These are phyloP conservation scores for Globisporangium canariense DNA, from an alignment of 352 stramenopile genomes.

Conservation along the genomic window DNA sequence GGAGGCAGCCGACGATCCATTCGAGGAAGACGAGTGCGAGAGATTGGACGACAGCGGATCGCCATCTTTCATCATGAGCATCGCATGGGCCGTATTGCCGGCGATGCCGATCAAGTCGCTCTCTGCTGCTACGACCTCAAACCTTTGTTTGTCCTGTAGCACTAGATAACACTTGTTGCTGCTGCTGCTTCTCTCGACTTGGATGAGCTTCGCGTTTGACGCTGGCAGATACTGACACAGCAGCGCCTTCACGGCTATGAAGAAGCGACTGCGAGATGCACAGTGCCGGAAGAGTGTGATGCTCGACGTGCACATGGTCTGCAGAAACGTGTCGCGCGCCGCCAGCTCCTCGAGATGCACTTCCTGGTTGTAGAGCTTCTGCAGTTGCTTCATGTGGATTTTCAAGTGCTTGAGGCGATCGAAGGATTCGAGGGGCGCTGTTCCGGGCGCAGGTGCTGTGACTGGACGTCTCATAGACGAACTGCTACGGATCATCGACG, in stretches of 20 bases:
- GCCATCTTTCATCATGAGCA: not conserved
- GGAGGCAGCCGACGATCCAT: not conserved
- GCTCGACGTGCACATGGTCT: conserved; percentile 41
- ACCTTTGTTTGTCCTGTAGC: conserved; percentile 7
- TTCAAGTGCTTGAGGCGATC: conserved; percentile 38
- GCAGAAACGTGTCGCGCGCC: conserved; percentile 29
- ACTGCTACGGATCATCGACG: not conserved
- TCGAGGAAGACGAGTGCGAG: conserved; percentile 1
- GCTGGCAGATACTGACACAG: conserved; percentile 38
- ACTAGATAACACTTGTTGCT: conserved; percentile 10
- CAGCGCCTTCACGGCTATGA: conserved; percentile 39
- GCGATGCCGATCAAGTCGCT: conserved; percentile 14
- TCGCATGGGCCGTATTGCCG: conserved; percentile 6
- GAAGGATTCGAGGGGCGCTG: not conserved
- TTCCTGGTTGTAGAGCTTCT: conserved; percentile 42
- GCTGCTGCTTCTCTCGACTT: conserved; percentile 22
- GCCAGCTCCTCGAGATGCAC: conserved; percentile 44
- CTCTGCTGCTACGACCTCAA: not conserved
- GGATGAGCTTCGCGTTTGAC: conserved; percentile 22
- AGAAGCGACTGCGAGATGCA: conserved; percentile 29
- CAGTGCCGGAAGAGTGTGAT: conserved; percentile 45
- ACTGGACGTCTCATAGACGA: conserved; percentile 6
- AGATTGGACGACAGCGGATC: not conserved
- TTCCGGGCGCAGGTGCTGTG: not conserved
- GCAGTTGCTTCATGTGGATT: conserved; percentile 50